Conservation (phyloP, 2,329 filamentous ascomycete genomes). For the Ophiostoma australiae region DNA sequence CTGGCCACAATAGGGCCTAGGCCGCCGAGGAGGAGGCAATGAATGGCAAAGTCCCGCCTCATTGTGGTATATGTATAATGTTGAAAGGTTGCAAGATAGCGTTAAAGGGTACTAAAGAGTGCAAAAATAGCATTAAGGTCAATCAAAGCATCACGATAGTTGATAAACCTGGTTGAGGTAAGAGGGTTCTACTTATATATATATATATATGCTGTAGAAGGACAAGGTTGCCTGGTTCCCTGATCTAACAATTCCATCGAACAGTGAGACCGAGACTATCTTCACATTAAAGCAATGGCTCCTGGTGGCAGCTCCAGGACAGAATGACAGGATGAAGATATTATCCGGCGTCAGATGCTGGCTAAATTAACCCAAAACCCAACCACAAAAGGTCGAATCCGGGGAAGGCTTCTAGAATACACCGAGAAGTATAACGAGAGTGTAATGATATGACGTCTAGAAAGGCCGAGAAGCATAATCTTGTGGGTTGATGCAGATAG, state of each 20-base stretch:
- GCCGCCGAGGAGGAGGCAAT: neutral
- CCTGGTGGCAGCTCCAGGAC: neutral
- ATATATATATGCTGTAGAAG: neutral
- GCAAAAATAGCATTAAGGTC: neutral
- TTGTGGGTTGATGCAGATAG: neutral
- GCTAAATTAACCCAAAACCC: neutral
- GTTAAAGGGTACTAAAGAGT: no score
- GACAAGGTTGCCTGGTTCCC: neutral
- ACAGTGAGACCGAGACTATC: no score
- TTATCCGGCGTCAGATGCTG: neutral
- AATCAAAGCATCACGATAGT: neutral
- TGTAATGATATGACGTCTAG: neutral
- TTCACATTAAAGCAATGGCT: neutral
- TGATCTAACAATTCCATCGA: neutral
- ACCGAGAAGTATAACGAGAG: neutral
- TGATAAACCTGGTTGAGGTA: neutral
- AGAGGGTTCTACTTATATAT: neutral
- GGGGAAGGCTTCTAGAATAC: neutral
- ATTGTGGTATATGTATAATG: neutral
- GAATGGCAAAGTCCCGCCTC: neutral
- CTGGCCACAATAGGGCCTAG: neutral
- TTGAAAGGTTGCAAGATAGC: neutral
- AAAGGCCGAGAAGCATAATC: neutral
- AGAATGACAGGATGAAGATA: neutral
- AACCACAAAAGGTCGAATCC: neutral